Base-by-base conservation (phyloP, 352 stramenopile species). In the Phytophthora multivora region DNA sequence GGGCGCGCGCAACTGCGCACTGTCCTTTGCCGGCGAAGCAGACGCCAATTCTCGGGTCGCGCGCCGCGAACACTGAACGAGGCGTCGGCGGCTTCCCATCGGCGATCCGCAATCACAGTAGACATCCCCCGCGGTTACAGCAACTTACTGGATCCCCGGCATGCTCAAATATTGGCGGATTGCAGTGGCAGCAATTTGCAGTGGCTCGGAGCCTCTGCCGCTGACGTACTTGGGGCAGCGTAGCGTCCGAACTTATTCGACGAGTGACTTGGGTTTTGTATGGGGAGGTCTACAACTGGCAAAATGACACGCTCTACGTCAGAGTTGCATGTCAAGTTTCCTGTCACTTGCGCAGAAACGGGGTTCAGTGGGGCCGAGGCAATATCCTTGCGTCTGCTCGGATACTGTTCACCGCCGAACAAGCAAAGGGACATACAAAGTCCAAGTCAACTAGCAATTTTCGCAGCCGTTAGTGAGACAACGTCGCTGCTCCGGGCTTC, bases 221-320 rank as follows among this genome's bases (percentile, higher is more conserved):
- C 46, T 53, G 46, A 42, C 47, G 47, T 57, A 57, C 49, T 35
- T 28, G 35, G 38, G 39, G 16, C 16, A 0, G 10, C 40, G 40
- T 30, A 26, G 19, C 40, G 35, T 25, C 10, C 11, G 28, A 57
- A 23, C 39, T 59, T 49, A 58, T 58, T 59, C 38, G n/a, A 15
- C 26, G 5, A 28, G 16, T 51, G 13, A 51, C 40, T 51, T 43
- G 39, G 1, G 36, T 51, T 51, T 47, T 40, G 38, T 26, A 40
- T 43, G 13, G 11, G 3, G 2, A 2, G 0, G 4, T 6, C 18
- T 13, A 55, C 52, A 73, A 57, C 50, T 66, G 47, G 51, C 43
- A 48, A 63, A 66, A 66, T 71, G 72, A 78, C 64, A 43, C 52
- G 30, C 51, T 48, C 60, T 54, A 78, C 72, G 72, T 75, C 70